These are phyloP conservation scores for Trypethelium eluteriae DNA, from an alignment of 495 filamentous ascomycete genomes.

Conservation along the genomic window DNA sequence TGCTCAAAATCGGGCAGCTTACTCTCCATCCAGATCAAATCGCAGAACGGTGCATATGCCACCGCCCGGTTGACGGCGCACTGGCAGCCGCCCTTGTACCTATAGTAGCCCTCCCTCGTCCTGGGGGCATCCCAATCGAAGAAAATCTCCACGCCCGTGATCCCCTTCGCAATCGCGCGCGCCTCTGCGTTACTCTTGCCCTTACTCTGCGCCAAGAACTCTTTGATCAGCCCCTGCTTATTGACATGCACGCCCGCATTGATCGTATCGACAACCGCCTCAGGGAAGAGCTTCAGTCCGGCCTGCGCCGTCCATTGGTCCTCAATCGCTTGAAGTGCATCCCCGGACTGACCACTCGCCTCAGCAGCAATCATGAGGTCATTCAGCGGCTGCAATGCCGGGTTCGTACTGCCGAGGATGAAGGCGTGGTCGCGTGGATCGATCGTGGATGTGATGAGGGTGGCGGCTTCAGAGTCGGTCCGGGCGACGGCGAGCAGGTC, in stretches of 20 bases:
- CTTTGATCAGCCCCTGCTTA: constrained; percentile 55
- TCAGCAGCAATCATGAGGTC: constrained; percentile 89
- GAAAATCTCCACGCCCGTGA: constrained; percentile 74
- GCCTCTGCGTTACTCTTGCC: constrained; percentile 84
- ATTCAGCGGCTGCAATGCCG: constrained; percentile 70
- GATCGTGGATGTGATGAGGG: constrained; percentile 92
- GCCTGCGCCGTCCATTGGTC: constrained; percentile 78
- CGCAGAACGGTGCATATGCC: constrained; percentile 88
- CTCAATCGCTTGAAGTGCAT: constrained; percentile 82
- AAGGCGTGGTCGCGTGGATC: constrained; percentile 90
- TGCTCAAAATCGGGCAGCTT: constrained; percentile 89
- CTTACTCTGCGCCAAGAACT: constrained; percentile 59
- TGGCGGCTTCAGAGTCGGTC: constrained; percentile 95
- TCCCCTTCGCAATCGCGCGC: constrained; percentile 68
- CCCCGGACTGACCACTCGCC: constrained; percentile 69
- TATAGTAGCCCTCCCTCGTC: constrained; percentile 90
- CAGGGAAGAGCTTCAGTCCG: constrained; percentile 82
- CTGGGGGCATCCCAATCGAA: constrained; percentile 91
- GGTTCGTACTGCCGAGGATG: constrained; percentile 85
- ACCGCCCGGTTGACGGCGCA: constrained; percentile 87
- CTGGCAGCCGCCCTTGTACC: constrained; percentile 82
- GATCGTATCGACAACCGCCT: constrained; percentile 80
- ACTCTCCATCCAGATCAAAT: constrained; percentile 99
- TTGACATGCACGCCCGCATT: constrained; percentile 54
- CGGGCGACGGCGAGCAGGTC: constrained; percentile 87